phyloP scores from a whole-genome alignment of 306 rosid species.

The Trichosanthes truncata region DNA sequence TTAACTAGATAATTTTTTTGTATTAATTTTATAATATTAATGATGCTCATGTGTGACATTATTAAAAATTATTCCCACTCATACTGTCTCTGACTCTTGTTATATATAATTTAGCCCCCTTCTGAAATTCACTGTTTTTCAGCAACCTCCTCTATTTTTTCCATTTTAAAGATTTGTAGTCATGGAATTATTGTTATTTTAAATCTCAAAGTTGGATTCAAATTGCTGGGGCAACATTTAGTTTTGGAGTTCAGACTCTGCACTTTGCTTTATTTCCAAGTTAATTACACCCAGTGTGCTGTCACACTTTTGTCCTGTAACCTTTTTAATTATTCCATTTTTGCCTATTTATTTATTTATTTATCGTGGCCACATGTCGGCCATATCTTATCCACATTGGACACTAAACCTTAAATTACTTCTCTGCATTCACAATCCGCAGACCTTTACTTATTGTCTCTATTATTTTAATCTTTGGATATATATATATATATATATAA shows the following conservation, averaged over 20 bases:
- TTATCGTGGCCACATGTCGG: background rate
- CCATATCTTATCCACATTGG: constrained; percentile 10
- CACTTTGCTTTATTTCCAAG: background rate
- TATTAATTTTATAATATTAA: background rate
- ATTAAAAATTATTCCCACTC: background rate
- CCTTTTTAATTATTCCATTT: background rate
- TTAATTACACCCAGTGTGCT: background rate
- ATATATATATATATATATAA: too few relatives aligned
- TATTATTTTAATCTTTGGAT: background rate
- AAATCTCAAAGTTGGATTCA: background rate
- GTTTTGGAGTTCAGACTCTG: background rate
- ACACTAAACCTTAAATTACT: background rate
- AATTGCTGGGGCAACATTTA: background rate
- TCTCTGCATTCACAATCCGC: background rate
- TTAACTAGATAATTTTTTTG: too few relatives aligned
- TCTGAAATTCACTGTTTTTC: background rate
- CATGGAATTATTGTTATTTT: background rate
- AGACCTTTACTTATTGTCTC: background rate
- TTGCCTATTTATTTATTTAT: background rate
- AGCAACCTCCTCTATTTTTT: background rate
- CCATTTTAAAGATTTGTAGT: background rate
- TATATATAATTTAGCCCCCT: background rate
- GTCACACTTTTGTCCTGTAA: background rate
- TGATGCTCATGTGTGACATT: background rate
- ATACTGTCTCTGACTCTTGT: background rate